Conservation (phyloP, 2,329 filamentous ascomycete genomes). For the Tolypocladium endophyticum region DNA sequence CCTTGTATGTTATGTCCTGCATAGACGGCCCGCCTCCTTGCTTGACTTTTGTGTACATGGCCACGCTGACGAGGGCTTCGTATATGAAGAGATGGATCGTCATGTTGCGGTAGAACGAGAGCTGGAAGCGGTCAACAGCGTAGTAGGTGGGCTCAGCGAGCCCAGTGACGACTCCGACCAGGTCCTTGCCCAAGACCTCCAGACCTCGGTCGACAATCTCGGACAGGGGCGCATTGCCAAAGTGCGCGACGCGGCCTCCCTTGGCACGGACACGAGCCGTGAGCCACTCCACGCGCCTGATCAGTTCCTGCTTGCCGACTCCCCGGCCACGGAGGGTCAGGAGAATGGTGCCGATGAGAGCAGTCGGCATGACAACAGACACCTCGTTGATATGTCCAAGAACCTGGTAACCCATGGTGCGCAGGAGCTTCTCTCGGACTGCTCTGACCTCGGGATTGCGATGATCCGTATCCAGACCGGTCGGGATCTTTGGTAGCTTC, state of each 20-base stretch:
- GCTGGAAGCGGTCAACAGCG: conserved; percentile 89
- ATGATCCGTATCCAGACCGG: conserved; percentile 33
- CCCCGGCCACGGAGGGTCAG: conserved; percentile 85
- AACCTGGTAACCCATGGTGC: conserved; percentile 85
- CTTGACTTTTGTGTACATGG: conserved; percentile 86
- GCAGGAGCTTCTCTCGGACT: conserved; percentile 61
- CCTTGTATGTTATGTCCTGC: conserved; percentile 66
- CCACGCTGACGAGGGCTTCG: conserved; percentile 79
- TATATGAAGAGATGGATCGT: conserved; percentile 96
- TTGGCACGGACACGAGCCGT: conserved; percentile 71
- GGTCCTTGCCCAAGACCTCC: conserved; percentile 79
- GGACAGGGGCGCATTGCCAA: conserved; percentile 67
- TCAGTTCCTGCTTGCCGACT: conserved; percentile 76
- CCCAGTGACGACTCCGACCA: conserved; percentile 71
- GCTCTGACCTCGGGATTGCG: conserved; percentile 37
- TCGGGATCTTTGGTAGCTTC: conserved; percentile 31
- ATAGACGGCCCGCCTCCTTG: conserved; percentile 73
- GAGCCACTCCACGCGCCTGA: conserved; percentile 84
- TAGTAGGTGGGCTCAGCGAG: conserved; percentile 88
- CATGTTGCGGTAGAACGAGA: conserved; percentile 99
- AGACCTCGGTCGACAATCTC: conserved; percentile 82
- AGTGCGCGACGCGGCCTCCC: conserved; percentile 88
- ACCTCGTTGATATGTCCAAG: conserved; percentile 91
- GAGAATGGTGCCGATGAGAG: conserved; percentile 86
- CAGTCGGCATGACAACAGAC: conserved; percentile 96